Conservation (phyloP, 805 yeast species). For the Cyberlindnera saturnus region DNA sequence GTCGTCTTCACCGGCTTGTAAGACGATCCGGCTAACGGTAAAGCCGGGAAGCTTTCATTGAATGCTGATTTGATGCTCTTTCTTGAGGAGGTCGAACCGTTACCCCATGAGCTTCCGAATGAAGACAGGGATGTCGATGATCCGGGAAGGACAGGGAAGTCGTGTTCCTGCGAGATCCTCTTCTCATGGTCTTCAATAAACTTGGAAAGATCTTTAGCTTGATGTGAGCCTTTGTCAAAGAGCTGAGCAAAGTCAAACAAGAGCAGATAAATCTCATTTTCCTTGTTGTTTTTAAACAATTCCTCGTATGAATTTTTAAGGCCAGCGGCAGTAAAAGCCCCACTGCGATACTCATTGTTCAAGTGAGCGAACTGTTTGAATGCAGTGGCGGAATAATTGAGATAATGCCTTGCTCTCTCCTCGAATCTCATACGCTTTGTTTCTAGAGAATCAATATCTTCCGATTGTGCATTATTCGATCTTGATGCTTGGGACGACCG, state of each 20-base stretch:
- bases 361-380: constrained; percentile 43
- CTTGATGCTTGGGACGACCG: constrained; percentile 12
- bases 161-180: constrained; percentile 26
- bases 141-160: constrained; percentile 46
- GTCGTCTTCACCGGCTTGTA: constrained; percentile 18
- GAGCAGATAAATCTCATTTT: constrained; percentile 51
- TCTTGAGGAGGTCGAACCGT: constrained; percentile 7
- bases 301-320: constrained; percentile 40
- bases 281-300: constrained; percentile 35
- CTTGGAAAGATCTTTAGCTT: constrained; percentile 32
- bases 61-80: not conserved
- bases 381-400: constrained; percentile 44
- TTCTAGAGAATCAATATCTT: constrained; percentile 29
- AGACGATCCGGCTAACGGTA: constrained; percentile 12
- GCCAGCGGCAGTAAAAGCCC: constrained; percentile 40
- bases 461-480: not conserved
- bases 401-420: constrained; percentile 79
- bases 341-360: constrained; percentile 42
- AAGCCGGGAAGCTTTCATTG: constrained; percentile 27
- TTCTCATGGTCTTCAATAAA: constrained; percentile 24
- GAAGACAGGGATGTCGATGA: constrained; percentile 11
- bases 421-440: constrained; percentile 59
- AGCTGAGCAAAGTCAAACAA: constrained; percentile 57
- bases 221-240: constrained; percentile 40
- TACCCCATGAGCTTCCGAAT: constrained; percentile 18